Conservation (phyloP, 2,329 filamentous ascomycete genomes). For the Endoconidiophora laricicola region DNA sequence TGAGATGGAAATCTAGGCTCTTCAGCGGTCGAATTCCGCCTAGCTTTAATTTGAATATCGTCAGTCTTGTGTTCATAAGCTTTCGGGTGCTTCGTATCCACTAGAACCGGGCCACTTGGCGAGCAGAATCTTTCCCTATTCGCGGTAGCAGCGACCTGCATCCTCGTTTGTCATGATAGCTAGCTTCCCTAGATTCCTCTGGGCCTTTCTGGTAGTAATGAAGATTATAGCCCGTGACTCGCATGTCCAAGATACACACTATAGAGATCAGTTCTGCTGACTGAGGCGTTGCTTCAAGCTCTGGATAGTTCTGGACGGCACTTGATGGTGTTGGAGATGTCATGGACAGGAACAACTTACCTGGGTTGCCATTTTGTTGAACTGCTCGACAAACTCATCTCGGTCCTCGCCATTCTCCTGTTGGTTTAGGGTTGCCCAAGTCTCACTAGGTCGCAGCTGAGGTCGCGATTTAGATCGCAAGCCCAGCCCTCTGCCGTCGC, state of each 20-base stretch:
- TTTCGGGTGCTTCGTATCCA: background rate
- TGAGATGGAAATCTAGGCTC: constrained; percentile 21
- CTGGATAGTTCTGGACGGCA: background rate
- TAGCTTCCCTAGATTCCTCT: too few species aligned
- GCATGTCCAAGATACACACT: background rate
- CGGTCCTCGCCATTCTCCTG: constrained; percentile 33
- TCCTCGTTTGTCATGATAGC: too few species aligned
- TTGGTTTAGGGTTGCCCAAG: constrained; percentile 9
- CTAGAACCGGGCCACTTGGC: background rate
- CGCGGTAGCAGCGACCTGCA: too few species aligned
- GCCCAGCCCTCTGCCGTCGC: constrained; percentile 1
- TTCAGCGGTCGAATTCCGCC: constrained; percentile 32
- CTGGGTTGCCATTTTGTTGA: constrained; percentile 43
- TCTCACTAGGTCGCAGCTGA: constrained; percentile 11
- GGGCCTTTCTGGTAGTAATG: too few species aligned
- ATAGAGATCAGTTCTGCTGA: background rate
- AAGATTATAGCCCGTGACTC: too few species aligned
- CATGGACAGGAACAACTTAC: constrained; percentile 20
- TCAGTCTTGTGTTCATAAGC: too few species aligned
- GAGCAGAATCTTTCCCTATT: background rate
- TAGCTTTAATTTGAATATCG: constrained; percentile 20
- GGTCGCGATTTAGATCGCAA: constrained; percentile 7
- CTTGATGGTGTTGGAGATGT: too few species aligned
- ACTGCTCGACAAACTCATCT: constrained; percentile 34
- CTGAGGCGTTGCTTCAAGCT: background rate